A percentile compares a stretch with the other conserved stretches of the same genome.
Conservation (phyloP, 305 asterid genomes). For the Fraxinus angustifolia region DNA sequence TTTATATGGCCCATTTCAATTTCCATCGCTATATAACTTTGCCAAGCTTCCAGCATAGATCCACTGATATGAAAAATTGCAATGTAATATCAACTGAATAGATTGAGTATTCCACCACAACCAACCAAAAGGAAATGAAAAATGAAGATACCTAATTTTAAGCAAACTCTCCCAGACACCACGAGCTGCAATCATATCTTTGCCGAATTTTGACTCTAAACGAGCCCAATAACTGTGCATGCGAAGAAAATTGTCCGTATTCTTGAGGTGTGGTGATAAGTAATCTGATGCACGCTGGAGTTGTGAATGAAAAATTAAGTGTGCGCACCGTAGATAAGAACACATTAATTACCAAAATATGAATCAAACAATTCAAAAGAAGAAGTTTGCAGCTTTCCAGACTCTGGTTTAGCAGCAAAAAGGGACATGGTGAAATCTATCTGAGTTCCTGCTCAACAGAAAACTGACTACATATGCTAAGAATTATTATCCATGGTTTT, state of each 20-base stretch:
- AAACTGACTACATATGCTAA: background rate
- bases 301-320: constrained; percentile 5
- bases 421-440: background rate
- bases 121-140: constrained; percentile 18
- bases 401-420: constrained; percentile 14
- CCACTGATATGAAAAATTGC: constrained; percentile 49
- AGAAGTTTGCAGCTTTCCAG: background rate
- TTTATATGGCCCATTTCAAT: constrained; percentile 58
- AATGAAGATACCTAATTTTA: constrained; percentile 50
- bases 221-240: constrained; percentile 80
- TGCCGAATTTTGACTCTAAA: constrained; percentile 66
- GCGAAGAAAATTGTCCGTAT: constrained; percentile 51
- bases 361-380: constrained; percentile 2
- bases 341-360: background rate
- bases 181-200: constrained; percentile 76
- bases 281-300: constrained; percentile 83
- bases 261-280: constrained; percentile 63
- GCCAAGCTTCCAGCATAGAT: constrained; percentile 87
- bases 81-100: background rate
- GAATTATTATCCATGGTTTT: background rate
- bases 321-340: constrained; percentile 3
- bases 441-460: background rate
- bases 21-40: constrained; percentile 72
- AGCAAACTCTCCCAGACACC: constrained; percentile 94
- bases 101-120: background rate